Percentiles rank a stretch among this genome's conserved stretches.
Evolutionary conservation across 768 basidiomycete genomes (phyloP).

Genomic region (Russula ochroleuca): DNA sequence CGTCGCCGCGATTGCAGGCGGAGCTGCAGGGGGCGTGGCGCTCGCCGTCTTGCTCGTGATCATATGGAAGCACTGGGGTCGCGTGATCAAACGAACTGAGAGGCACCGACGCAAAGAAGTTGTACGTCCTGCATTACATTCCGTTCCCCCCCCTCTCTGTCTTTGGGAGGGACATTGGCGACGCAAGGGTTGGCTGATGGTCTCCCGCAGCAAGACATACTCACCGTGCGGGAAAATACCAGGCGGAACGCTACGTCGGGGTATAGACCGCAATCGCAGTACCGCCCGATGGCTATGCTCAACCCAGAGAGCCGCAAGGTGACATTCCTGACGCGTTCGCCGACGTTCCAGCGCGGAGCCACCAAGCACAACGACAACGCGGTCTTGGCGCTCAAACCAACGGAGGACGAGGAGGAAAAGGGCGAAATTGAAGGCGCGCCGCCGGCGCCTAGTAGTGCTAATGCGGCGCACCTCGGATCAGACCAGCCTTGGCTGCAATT

Average conservation of each 20-base stretch:
- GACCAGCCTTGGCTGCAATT: not conserved
- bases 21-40: constrained; percentile 44
- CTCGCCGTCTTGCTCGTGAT: constrained; percentile 43
- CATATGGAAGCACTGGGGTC: constrained; percentile 48
- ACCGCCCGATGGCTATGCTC: constrained; percentile 11
- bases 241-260: constrained; percentile 37
- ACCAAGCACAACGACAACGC: not conserved
- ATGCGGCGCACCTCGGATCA: not conserved
- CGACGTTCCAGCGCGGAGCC: not conserved
- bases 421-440: not conserved
- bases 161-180: no score
- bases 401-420: not conserved
- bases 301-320: constrained; percentile 36
- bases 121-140: constrained; percentile 27
- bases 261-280: constrained; percentile 18
- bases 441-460: not conserved
- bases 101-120: constrained; percentile 34
- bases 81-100: constrained; percentile 38
- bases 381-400: not conserved
- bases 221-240: constrained; percentile 40
- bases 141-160: no score
- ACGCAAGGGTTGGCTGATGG: not conserved
- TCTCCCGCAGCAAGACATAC: constrained; percentile 29
- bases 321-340: constrained; percentile 35
- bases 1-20: constrained; percentile 49